Evolutionary conservation across 2,329 filamentous ascomycete genomes (phyloP).

Genomic region (Furcasterigmium furcatum): DNA sequence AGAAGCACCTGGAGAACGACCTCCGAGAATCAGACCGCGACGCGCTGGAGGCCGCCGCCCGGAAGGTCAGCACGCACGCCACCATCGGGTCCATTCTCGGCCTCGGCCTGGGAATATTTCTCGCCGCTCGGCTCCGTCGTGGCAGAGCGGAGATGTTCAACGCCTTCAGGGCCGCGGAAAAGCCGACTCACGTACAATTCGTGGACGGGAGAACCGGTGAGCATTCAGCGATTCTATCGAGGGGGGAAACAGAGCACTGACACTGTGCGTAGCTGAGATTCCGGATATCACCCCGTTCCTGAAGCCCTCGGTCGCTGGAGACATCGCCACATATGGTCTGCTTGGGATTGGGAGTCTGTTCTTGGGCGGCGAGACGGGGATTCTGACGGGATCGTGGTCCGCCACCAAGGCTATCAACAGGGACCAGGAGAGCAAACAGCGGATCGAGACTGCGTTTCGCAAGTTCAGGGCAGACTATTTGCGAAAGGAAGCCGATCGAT

Average conservation of each 20-base stretch:
- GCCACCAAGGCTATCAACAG: slow-evolving; percentile 48
- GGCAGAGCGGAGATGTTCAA: slow-evolving; percentile 57
- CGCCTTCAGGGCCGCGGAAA: slow-evolving; percentile 57
- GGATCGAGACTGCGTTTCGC: slow-evolving; percentile 62
- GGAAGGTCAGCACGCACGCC: slow-evolving; percentile 50
- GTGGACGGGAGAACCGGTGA: slow-evolving; percentile 49
- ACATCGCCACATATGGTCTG: slow-evolving; percentile 60
- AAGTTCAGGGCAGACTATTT: slow-evolving; percentile 62
- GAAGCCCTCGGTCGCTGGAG: slow-evolving; percentile 54
- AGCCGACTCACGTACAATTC: slow-evolving; percentile 60
- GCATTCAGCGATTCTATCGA: too few species aligned
- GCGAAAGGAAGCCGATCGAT: slow-evolving; percentile 50
- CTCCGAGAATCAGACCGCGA: slow-evolving; percentile 53
- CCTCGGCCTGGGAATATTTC: slow-evolving; percentile 53
- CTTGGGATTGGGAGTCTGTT: slow-evolving; percentile 60
- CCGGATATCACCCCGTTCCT: slow-evolving; percentile 58
- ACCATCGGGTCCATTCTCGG: slow-evolving; percentile 58
- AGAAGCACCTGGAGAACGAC: slow-evolving; percentile 56
- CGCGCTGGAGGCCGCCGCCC: slow-evolving; percentile 50
- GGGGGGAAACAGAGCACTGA: too few species aligned
- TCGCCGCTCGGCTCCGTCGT: slow-evolving; percentile 54
- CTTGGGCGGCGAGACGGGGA: slow-evolving; percentile 60
- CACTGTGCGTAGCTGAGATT: too few species aligned
- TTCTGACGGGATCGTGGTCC: slow-evolving; percentile 53
- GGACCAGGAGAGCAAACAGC: slow-evolving; percentile 48